phyloP scores from a whole-genome alignment of 805 yeast genomes.

The Starmerella bombi region DNA sequence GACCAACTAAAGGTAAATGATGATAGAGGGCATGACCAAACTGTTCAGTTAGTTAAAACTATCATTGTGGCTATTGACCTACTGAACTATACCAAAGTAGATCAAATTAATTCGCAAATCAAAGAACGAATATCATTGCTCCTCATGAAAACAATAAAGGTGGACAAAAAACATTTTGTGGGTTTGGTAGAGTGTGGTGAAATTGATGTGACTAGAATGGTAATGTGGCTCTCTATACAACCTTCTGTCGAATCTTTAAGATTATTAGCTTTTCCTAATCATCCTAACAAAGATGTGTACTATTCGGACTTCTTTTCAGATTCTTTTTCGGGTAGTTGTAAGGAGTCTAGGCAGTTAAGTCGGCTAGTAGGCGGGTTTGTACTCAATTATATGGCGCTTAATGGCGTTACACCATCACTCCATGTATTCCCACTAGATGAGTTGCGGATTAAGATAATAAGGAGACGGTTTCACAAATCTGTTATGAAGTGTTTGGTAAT shows the following conservation, averaged over 20 bases:
- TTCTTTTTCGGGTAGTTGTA: no score
- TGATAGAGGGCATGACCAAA: constrained; percentile 32
- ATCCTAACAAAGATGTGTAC: no score
- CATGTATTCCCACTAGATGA: constrained; percentile 5
- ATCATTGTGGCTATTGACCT: constrained; percentile 65
- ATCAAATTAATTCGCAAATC: constrained; percentile 89
- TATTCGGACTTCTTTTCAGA: no score
- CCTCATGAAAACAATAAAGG: constrained; percentile 74
- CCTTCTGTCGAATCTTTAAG: not conserved
- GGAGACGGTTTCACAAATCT: not conserved
- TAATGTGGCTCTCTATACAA: not conserved
- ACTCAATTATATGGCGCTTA: not conserved
- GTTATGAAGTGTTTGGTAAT: no score
- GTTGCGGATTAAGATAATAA: constrained; percentile 5
- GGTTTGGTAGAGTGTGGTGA: not conserved
- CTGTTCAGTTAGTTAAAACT: constrained; percentile 55
- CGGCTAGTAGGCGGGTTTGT: constrained; percentile 5
- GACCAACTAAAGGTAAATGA: constrained; percentile 61
- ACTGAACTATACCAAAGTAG: constrained; percentile 86
- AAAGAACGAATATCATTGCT: constrained; percentile 71
- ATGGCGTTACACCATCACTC: not conserved
- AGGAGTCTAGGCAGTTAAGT: no score
- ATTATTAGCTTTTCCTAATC: no score
- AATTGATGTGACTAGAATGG: not conserved
- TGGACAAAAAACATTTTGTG: constrained; percentile 65